Evolutionary conservation across 2,329 filamentous ascomycete genomes (phyloP), one percentile per base, ranked within the genome.

Genomic region (Metarhizium album): DNA sequence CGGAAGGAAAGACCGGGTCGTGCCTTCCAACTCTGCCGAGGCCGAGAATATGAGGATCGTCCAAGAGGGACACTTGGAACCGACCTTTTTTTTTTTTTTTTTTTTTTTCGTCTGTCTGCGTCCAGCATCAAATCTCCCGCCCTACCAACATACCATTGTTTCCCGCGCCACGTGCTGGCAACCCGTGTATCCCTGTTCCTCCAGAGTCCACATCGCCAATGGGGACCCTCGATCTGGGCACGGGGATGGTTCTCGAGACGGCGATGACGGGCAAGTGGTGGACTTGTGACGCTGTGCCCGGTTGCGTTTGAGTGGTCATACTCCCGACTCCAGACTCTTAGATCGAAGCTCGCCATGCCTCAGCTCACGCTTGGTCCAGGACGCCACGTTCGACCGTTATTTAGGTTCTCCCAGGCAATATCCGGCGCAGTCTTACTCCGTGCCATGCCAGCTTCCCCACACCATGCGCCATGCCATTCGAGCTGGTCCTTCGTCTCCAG

Each of bases 171-270:
- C n/a, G n/a, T n/a, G n/a, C 46, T 50, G 42, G 33, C 24, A 24
- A 0, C n/a, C 22, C 14, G n/a, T 4, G 38, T 23, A 22, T 31
- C 46, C 46, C 24, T 18, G 37, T 31, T 35, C n/a, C 22, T 35
- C 6, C n/a, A n/a, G n/a, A n/a, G n/a, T n/a, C n/a, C n/a, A 20
- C 23, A 29, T 24, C 46, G 46, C 50, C 50, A 52, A 52, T 52
- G 14, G 35, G 45, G 29, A 33, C 9, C 50, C 24, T 42, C 18
- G 5, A 46, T 35, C 14, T 31, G 42, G 45, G 50, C 50, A 52
- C 50, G 46, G 42, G 50, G 46, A n/a, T n/a, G n/a, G n/a, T n/a
- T n/a, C n/a, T n/a, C n/a, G n/a, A n/a, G n/a, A n/a, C n/a, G n/a
- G n/a, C n/a, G n/a, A n/a, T n/a, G n/a, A n/a, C n/a, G n/a, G n/a